Conservation (phyloP, 305 asterid genomes). For the Solanum hybrid region DNA sequence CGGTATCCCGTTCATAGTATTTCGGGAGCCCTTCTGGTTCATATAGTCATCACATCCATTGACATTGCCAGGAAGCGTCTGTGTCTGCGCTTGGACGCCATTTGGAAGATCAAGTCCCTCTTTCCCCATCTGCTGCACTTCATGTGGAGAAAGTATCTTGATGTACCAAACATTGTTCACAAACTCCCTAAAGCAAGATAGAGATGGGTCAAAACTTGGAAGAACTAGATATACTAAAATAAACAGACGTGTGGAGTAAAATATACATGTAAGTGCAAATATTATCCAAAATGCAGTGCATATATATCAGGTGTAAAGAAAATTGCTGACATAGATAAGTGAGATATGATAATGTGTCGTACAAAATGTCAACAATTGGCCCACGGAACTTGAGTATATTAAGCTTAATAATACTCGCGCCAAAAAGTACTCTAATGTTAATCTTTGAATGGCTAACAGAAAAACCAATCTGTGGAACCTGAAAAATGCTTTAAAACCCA, state of each 20-base stretch:
- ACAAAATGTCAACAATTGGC: background rate
- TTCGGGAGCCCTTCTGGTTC: slow-evolving; percentile 45
- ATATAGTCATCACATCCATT: slow-evolving; percentile 43
- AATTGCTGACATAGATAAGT: background rate
- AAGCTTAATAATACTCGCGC: background rate
- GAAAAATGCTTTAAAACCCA: background rate
- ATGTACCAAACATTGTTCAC: slow-evolving; percentile 80
- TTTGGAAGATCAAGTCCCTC: slow-evolving; percentile 62
- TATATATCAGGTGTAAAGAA: background rate
- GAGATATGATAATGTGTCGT: background rate
- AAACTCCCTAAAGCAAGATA: slow-evolving; percentile 54
- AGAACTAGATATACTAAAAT: background rate
- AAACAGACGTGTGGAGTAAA: background rate
- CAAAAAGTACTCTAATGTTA: background rate
- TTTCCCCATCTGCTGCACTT: slow-evolving; percentile 93
- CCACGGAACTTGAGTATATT: background rate
- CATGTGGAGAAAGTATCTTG: slow-evolving; percentile 83
- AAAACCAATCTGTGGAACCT: background rate
- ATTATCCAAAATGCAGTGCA: background rate
- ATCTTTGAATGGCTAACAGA: background rate
- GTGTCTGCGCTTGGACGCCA: slow-evolving; percentile 30
- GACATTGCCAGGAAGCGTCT: slow-evolving; percentile 34
- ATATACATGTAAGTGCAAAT: background rate
- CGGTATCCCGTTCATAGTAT: slow-evolving; percentile 48
- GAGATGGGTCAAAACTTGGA: background rate